Evolutionary conservation across 768 basidiomycete species (phyloP), one percentile per base, ranked within the genome.

Genomic region (Nidularia sp.): DNA sequence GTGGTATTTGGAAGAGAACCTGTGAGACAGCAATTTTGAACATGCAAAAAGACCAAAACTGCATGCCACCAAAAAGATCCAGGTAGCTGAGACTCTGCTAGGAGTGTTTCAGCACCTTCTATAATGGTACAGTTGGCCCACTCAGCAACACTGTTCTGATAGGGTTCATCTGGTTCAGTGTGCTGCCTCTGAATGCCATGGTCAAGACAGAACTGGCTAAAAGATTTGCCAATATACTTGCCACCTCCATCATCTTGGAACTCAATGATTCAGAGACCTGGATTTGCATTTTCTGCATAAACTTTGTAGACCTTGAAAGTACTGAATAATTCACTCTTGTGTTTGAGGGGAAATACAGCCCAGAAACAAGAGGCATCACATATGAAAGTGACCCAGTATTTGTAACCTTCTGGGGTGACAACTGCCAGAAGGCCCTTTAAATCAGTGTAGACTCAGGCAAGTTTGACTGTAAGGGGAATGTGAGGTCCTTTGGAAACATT

Each of bases 371-470:
- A 55, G 33, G 39, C 51, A 47, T 67, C 60, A 51, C 66, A 62
- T 42, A 70, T 64, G 55, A 70, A 70, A 2, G 60, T 61, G 3
- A 66, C 51, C 62, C 62, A 68, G 54, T 70, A 71, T 3, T 47
- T 56, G 34, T 57, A 54, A 2, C 65, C 66, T 34, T 61, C 53
- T 7, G 29, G 52, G 4, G 50, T 57, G 32, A 48, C 34, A 5
- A 55, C 49, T 5, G 62, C 54, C 2, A 69, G 48, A 6, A 68
- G 69, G 18, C 70, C 68, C 8, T 63, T 52, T 1, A 71, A 31
- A 46, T 72, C 70, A 39, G 57, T 54, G 52, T 67, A 67, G 12
- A 72, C 57, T 2, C 56, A 58, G 3, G 57, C 56, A 5, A 68
- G 60, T 31, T 31, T 45, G 13, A 49, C 33, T 31, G 49, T 43